Conservation (phyloP, 129 eudicot species). For the Lactuca sativa region DNA sequence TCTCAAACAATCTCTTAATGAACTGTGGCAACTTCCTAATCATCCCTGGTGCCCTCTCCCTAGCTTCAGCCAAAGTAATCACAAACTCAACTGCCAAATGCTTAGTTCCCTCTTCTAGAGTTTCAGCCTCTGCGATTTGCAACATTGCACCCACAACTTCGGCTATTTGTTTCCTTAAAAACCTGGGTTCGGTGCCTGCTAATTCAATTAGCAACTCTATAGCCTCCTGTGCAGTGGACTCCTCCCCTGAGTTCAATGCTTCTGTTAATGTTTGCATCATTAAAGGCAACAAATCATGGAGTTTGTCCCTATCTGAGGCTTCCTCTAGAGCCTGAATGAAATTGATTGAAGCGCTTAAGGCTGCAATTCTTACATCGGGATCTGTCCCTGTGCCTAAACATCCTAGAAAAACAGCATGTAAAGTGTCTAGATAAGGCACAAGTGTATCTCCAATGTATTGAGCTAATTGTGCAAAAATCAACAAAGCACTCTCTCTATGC, state of each 20-base stretch:
- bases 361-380: conserved; percentile 73
- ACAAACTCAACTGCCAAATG: conserved; percentile 81
- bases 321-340: conserved; percentile 81
- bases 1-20: conserved; percentile 52
- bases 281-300: conserved; percentile 77
- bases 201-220: conserved; percentile 80
- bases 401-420: conserved; percentile 63
- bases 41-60: conserved; percentile 86
- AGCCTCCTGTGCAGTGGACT: conserved; percentile 88
- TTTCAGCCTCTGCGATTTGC: conserved; percentile 86
- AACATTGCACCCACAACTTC: conserved; percentile 89
- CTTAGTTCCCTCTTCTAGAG: conserved; percentile 75
- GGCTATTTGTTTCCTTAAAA: conserved; percentile 69
- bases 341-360: conserved; percentile 67
- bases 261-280: conserved; percentile 93
- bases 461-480: conserved; percentile 84
- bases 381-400: conserved; percentile 50
- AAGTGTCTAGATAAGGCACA: conserved; percentile 54
- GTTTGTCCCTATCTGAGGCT: conserved; percentile 67
- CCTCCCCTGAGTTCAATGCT: conserved; percentile 65
- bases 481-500: conserved; percentile 64
- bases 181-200: conserved; percentile 95
- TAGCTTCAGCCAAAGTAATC: conserved; percentile 68
- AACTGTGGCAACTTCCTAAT: conserved; percentile 84
- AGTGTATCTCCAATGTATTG: conserved; percentile 72